Conservation (phyloP, 768 basidiomycete species). For the Boletellus emodensis region DNA sequence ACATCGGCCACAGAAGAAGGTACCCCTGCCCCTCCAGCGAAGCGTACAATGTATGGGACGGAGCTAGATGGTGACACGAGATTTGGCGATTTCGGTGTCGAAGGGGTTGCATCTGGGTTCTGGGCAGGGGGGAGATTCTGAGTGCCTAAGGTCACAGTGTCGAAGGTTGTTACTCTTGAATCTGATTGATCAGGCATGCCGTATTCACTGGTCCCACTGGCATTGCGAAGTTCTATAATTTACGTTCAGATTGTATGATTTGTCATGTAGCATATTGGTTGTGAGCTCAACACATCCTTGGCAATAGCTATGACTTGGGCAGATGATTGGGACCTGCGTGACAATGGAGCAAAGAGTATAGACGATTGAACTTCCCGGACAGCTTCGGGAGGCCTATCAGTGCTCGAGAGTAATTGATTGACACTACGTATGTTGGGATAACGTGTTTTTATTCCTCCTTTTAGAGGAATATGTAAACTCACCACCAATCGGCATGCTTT, state of each 20-base stretch:
- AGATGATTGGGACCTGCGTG: too few relatives aligned
- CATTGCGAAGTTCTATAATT: not conserved
- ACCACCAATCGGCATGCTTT: too few relatives aligned
- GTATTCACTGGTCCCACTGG: constrained; percentile 2
- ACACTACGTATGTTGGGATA: too few relatives aligned
- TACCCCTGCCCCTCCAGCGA: constrained; percentile 44
- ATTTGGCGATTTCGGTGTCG: constrained; percentile 80
- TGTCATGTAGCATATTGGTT: constrained; percentile 20
- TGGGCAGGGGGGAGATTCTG: constrained; percentile 54
- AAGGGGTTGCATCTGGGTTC: constrained; percentile 70
- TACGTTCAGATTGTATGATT: constrained; percentile 14
- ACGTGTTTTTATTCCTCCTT: too few relatives aligned
- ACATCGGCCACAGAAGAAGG: constrained; percentile 37
- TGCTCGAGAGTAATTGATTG: too few relatives aligned
- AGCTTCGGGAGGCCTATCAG: too few relatives aligned
- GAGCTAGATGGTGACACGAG: constrained; percentile 79
- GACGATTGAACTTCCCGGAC: too few relatives aligned
- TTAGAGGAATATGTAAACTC: too few relatives aligned
- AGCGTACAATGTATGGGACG: constrained; percentile 80
- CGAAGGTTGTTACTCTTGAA: constrained; percentile 3
- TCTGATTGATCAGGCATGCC: constrained; percentile 7
- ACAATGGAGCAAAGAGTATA: too few relatives aligned
- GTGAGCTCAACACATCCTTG: constrained; percentile 1
- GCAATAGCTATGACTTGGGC: constrained; percentile 46
- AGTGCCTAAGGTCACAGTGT: not conserved